These are phyloP conservation scores for Xylaria multiplex DNA, from an alignment of 2,329 filamentous ascomycete genomes.

Conservation along the genomic window DNA sequence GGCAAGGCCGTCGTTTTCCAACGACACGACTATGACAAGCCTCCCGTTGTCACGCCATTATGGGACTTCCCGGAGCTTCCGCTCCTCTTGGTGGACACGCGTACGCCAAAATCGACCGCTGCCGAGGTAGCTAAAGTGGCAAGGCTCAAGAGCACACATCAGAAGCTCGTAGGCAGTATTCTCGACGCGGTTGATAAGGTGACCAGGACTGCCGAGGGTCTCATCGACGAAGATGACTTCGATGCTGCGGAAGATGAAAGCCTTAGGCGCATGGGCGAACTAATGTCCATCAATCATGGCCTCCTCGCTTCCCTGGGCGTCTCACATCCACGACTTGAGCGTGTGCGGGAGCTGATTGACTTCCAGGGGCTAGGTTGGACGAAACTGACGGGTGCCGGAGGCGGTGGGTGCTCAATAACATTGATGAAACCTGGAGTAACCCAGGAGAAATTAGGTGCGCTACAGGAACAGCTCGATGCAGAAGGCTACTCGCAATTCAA, in stretches of 20 bases:
- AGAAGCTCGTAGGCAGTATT: conserved; percentile 80
- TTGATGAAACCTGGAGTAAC: conserved; percentile 76
- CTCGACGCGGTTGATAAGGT: conserved; percentile 86
- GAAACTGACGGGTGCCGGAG: conserved; percentile 94
- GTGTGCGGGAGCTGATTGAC: conserved; percentile 90
- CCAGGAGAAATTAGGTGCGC: conserved; percentile 63
- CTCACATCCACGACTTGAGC: conserved; percentile 91
- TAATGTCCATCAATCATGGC: conserved; percentile 95
- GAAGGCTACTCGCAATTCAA: conserved; percentile 87
- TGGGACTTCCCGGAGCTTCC: conserved; percentile 93
- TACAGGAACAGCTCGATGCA: conserved; percentile 72
- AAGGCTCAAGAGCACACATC: conserved; percentile 75
- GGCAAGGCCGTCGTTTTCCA: conserved; percentile 96
- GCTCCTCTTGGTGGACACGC: conserved; percentile 88
- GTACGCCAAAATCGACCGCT: conserved; percentile 84
- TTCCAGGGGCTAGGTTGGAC: conserved; percentile 93
- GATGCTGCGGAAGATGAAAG: conserved; percentile 70
- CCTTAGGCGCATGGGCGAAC: conserved; percentile 80
- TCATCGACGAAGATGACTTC: conserved; percentile 72
- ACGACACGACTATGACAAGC: conserved; percentile 78
- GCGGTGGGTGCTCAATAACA: conserved; percentile 95
- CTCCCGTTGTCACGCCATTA: conserved; percentile 79
- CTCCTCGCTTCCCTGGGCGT: conserved; percentile 91
- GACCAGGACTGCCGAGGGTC: conserved; percentile 62
- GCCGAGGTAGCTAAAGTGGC: conserved; percentile 88